Evolutionary conservation across 495 filamentous ascomycete species (phyloP), one percentile per base, ranked within the genome.

Genomic region (Penicillium desertorum): DNA sequence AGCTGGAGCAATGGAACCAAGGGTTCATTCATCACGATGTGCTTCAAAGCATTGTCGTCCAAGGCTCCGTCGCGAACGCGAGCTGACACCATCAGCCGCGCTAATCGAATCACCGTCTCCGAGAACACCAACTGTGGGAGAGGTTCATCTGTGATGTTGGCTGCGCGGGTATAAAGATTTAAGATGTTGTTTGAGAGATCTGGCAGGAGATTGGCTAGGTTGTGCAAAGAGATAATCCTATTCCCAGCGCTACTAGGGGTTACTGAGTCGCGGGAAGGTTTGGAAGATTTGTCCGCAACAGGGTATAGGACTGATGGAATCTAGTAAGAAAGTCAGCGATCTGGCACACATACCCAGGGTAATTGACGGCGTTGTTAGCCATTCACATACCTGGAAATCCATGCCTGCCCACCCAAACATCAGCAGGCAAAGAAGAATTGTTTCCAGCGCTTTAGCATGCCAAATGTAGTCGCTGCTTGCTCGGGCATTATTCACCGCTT

Each of bases 391-490:
- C 71, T 89, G 85, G 71, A 97, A 98, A 68, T 96, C 89, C 67
- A 92, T 79, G 14, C 88, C 88, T 45, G 86, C 81, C 88, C 91
- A 95, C 51, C 86, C 88, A 47, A 95, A 83, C 75, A 98, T 84
- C 29, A 98, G 62, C 57, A 97, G 79, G 67, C 86, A 87, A 45
- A 96, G 81, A 14, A 92, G 73, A 60, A 94, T 88, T 10, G 90
- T 86, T 65, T 98, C 94, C 30, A 98, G 80, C 4, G 89, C 92
- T 73, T 98, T 99, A 12, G 88, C 94, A 78, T 98, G 90, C 94
- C 94, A 99, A 8, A 96, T 69, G 76, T 96, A 89, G 71, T 98
- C 94, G 68, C 89, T 92, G 61, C 86, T 84, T 34, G 83, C 85
- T 68, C 88, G 89, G 16, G 91, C 89, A 59, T 86, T 82, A 11